Percentiles rank a stretch among this genome's conserved stretches.
Evolutionary conservation across 2,329 filamentous ascomycete genomes (phyloP).

Genomic region (Tolypocladium album): DNA sequence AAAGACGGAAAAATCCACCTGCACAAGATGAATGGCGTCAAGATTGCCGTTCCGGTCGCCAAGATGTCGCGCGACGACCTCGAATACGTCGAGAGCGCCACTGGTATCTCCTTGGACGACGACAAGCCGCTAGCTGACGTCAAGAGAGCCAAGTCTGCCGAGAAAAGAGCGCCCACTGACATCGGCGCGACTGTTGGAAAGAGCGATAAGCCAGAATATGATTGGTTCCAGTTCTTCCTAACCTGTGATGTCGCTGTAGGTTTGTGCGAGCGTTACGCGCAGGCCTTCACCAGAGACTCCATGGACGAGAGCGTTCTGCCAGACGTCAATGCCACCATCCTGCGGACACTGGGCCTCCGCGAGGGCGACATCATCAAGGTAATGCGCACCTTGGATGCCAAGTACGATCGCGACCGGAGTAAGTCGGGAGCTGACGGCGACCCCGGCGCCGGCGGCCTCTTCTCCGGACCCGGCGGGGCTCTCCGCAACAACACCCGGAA

Average conservation of each 20-base stretch:
- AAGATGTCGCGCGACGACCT: conserved; percentile 96
- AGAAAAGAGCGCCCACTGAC: conserved; percentile 16
- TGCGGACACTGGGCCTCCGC: conserved; percentile 84
- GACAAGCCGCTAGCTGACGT: conserved; percentile 89
- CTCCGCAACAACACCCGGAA: conserved; percentile 93
- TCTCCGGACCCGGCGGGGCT: conserved; percentile 84
- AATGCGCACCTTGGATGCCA: conserved; percentile 77
- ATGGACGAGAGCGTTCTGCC: conserved; percentile 92
- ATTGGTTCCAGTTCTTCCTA: conserved; percentile 99
- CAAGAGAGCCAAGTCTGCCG: conserved; percentile 37
- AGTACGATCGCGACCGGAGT: conserved; percentile 51
- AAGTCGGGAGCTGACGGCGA: conserved; percentile 50
- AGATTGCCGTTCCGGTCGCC: conserved; percentile 87
- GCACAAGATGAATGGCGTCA: conserved; percentile 95
- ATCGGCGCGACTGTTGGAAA: conserved; percentile 54
- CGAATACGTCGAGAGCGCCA: conserved; percentile 82
- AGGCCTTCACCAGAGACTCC: conserved; percentile 79
- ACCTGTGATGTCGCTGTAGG: conserved; percentile 85
- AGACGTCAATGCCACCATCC: conserved; percentile 72
- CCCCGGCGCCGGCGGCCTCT: conserved; percentile 56
- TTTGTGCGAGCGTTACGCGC: conserved; percentile 87
- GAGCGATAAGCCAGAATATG: conserved; percentile 63
- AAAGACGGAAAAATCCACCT: conserved; percentile 95
- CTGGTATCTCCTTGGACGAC: conserved; percentile 85
- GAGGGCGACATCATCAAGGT: conserved; percentile 96